These are phyloP conservation scores for Tuber aestivum DNA, from an alignment of 495 filamentous ascomycete species.

Conservation along the genomic window DNA sequence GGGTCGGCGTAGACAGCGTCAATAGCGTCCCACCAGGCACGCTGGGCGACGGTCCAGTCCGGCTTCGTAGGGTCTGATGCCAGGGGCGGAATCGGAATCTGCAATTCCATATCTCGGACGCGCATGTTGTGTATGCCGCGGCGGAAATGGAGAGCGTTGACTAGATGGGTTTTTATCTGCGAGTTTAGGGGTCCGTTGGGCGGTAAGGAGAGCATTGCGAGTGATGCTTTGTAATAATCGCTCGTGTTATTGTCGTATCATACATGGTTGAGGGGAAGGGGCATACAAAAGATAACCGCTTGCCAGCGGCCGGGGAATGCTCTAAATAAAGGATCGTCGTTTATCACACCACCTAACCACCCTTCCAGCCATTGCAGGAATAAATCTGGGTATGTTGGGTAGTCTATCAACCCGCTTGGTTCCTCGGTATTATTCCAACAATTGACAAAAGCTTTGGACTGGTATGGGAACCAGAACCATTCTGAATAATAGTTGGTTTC, in stretches of 20 bases:
- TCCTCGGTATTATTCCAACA: conserved; percentile 48
- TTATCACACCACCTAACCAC: conserved; percentile 48
- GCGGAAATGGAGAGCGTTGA: conserved; percentile 52
- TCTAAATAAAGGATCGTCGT: conserved; percentile 44
- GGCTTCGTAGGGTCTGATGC: conserved; percentile 43
- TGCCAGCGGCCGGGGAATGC: conserved; percentile 49
- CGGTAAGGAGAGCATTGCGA: conserved; percentile 47
- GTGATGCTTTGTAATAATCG: conserved; percentile 28
- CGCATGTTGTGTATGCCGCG: conserved; percentile 53
- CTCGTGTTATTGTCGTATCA: not conserved
- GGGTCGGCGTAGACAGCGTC: conserved; percentile 46
- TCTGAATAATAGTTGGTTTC: conserved; percentile 49
- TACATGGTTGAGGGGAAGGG: not conserved
- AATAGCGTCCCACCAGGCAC: conserved; percentile 54
- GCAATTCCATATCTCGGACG: conserved; percentile 50
- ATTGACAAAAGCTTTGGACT: conserved; percentile 49
- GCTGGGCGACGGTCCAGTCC: conserved; percentile 47
- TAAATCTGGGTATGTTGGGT: conserved; percentile 45
- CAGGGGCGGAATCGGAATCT: conserved; percentile 48
- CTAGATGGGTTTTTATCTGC: conserved; percentile 47
- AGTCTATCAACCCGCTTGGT: conserved; percentile 42
- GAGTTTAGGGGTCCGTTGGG: conserved; percentile 42
- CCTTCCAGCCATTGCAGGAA: conserved; percentile 49
- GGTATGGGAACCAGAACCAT: conserved; percentile 55
- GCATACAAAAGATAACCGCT: conserved; percentile 43